Evolutionary conservation across 768 basidiomycete species (phyloP), one percentile per base, ranked within the genome.

Genomic region (Lactifluus rugatus): DNA sequence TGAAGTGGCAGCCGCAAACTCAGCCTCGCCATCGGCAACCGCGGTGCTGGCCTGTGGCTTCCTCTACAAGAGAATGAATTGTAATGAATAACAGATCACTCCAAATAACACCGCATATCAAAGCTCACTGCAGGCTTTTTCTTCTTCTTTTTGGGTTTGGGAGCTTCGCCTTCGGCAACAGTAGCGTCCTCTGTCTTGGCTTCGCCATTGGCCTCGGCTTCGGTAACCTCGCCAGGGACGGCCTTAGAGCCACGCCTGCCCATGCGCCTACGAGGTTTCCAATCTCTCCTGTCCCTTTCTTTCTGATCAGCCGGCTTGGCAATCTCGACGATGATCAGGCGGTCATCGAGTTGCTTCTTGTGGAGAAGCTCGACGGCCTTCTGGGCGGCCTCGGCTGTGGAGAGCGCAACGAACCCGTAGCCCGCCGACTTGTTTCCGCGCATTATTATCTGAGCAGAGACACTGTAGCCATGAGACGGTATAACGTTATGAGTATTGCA

Each of bases 291-390:
- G 69, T 87, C 87, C 72, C 79, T 78, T 75, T 88, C 85, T 75
- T 93, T 93, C 75, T 88, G 83, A 64, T 89, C 89, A 59, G 84
- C 78, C 62, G 91, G 92, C 78, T 92, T 94, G 70, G 93, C 93
- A 72, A 93, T 76, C 81, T 95, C 90, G 75, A 94, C 79, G 75
- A 93, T 87, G 70, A 95, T 84, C 72, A 75, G 76, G 73, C 93
- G 90, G 64, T 87, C 88, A 65, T 92, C 87, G 73, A 95, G 87
- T 75, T 92, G 87, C 71, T 83, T 79, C 76, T 87, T 86, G 82
- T 93, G 78, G 69, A 95, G 87, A 67, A 76, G 72, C 62, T 90
- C 84, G 71, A 93, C 88, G 61, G 93, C 93, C 72, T 82, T 82
- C 75, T 90, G 79, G 61, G 87, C 90, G 70, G 91, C 89, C 73